Percentiles rank a stretch among this genome's conserved stretches.
Conservation (phyloP, 805 yeast species). For the Kuraishia borneana region DNA sequence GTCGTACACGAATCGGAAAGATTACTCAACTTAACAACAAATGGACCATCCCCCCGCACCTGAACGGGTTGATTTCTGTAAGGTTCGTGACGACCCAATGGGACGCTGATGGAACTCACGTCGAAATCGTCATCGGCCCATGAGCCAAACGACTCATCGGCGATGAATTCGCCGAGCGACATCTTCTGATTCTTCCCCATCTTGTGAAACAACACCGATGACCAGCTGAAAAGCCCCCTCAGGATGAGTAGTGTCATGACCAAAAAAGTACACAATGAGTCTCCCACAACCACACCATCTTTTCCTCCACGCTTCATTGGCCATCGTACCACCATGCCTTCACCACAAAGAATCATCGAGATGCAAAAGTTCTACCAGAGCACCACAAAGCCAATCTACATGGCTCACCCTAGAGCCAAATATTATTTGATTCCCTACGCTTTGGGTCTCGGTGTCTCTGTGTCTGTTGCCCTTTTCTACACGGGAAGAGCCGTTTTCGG, state of each 20-base stretch:
- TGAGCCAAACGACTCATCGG: conserved; percentile 34
- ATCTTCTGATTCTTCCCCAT: conserved; percentile 16
- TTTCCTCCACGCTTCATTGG: no score
- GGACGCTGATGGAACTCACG: conserved; percentile 44
- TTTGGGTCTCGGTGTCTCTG: conserved; percentile 59
- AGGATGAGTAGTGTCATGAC: no score
- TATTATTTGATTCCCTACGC: conserved; percentile 67
- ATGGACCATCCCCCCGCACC: conserved; percentile 36
- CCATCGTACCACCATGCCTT: conserved; percentile 3
- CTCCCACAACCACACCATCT: no score
- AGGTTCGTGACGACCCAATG: conserved; percentile 11
- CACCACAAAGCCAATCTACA: conserved; percentile 47
- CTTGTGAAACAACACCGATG: no score
- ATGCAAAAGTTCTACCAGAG: conserved; percentile 49
- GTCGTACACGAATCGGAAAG: conserved; percentile 45
- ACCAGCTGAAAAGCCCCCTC: no score
- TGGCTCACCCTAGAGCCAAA: conserved; percentile 54
- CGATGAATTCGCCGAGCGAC: conserved; percentile 33
- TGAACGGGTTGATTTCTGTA: not conserved
- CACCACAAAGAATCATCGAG: conserved; percentile 31
- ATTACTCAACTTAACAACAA: conserved; percentile 50
- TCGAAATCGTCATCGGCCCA: conserved; percentile 72
- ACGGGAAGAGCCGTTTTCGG: conserved; percentile 63
- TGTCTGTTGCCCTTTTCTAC: conserved; percentile 57
- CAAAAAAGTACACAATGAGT: no score